A percentile compares a stretch with the other conserved stretches of the same genome.
phyloP scores from a whole-genome alignment of 192 early-diverging fungal species.

The Coemansia sp. region DNA sequence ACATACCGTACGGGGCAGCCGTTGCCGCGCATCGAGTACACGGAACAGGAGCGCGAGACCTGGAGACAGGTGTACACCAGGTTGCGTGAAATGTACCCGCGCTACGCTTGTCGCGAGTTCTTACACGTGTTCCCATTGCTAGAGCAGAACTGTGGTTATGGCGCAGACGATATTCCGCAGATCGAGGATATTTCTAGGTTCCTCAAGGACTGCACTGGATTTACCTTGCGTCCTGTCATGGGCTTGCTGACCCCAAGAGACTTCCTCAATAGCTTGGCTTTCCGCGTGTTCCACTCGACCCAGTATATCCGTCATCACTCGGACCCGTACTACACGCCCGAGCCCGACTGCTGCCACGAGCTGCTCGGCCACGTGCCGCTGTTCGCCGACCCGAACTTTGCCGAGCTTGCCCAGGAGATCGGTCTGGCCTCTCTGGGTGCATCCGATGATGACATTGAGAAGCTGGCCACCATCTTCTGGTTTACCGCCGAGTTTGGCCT shows the following conservation, averaged over 20 bases:
- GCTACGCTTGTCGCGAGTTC: constrained; percentile 91
- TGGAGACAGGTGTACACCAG: constrained; percentile 83
- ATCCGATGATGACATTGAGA: constrained; percentile 87
- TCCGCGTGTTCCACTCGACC: constrained; percentile 96
- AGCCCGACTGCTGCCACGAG: constrained; percentile 96
- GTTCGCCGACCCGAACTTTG: constrained; percentile 87
- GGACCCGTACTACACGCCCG: constrained; percentile 89
- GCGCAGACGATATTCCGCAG: constrained; percentile 85
- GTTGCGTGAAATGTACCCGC: constrained; percentile 73
- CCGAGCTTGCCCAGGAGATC: constrained; percentile 92
- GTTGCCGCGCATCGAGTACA: constrained; percentile 83
- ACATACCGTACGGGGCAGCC: constrained; percentile 72
- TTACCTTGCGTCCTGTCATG: constrained; percentile 92
- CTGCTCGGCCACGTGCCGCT: constrained; percentile 86
- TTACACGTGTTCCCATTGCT: constrained; percentile 87
- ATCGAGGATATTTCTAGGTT: constrained; percentile 85
- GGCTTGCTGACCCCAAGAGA: constrained; percentile 90
- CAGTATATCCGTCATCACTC: constrained; percentile 97
- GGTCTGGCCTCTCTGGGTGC: constrained; percentile 92
- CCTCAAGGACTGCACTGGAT: constrained; percentile 91
- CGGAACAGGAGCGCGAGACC: constrained; percentile 73
- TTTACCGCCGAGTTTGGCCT: constrained; percentile 96
- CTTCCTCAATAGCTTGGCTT: constrained; percentile 94
- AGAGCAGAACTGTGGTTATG: constrained; percentile 88
- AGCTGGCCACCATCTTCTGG: constrained; percentile 90